Evolutionary conservation across 176 grass and related monocot species (phyloP).

Genomic region (Pontederia crassipes): DNA sequence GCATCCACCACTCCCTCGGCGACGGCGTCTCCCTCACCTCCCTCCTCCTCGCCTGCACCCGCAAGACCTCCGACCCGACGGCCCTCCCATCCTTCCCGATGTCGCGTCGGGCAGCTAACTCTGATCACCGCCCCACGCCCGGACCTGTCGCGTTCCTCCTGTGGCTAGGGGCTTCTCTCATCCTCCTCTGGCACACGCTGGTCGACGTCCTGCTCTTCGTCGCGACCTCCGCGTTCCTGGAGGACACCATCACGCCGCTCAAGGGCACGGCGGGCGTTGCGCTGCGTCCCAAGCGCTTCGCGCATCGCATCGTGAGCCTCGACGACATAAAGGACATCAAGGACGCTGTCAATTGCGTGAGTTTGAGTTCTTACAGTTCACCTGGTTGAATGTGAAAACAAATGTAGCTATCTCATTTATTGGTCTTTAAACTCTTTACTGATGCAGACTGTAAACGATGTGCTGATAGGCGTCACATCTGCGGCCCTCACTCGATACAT

Average conservation of each 20-base stretch:
- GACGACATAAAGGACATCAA: constrained; percentile 21
- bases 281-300: constrained; percentile 53
- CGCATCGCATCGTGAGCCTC: constrained; percentile 54
- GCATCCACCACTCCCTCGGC: no score
- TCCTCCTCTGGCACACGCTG: constrained; percentile 63
- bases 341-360: constrained; percentile 54
- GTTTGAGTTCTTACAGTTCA: constrained; percentile 27
- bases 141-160: constrained; percentile 6
- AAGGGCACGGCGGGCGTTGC: constrained; percentile 42
- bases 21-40: no score
- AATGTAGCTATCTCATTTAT: no score
- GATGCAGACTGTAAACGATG: constrained; percentile 87
- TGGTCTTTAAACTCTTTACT: background rate
- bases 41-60: constrained; percentile 30
- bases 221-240: constrained; percentile 43
- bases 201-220: constrained; percentile 46
- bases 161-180: constrained; percentile 33
- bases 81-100: constrained; percentile 18
- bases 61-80: constrained; percentile 53
- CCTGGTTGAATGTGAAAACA: no score
- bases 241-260: constrained; percentile 53
- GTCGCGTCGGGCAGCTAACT: constrained; percentile 18
- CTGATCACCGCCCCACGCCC: background rate
- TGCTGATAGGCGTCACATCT: constrained; percentile 53
- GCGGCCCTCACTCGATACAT: constrained; percentile 65